These are phyloP conservation scores for Stropharia rugosoannulata DNA, from an alignment of 768 basidiomycete species.

Conservation along the genomic window DNA sequence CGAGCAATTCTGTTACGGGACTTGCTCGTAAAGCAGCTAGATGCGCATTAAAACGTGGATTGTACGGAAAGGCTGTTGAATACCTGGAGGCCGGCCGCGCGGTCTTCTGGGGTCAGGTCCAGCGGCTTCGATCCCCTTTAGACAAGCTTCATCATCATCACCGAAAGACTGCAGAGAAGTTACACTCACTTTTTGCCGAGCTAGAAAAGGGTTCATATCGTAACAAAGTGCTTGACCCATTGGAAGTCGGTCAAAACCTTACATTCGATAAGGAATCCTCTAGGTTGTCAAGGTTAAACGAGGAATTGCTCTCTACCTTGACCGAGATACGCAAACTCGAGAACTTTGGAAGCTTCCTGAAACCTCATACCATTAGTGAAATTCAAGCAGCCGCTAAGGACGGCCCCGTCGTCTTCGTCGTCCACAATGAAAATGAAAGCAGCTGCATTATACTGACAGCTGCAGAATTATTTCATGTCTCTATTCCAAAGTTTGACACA, in stretches of 20 bases:
- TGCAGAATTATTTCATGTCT: neutral
- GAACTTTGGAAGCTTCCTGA: constrained; percentile 19
- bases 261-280: no score
- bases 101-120: constrained; percentile 14
- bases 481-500: neutral
- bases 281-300: no score
- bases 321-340: constrained; percentile 11
- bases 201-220: constrained; percentile 1
- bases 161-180: constrained; percentile 3
- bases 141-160: constrained; percentile 1
- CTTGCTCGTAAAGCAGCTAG: no score
- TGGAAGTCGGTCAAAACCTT: neutral
- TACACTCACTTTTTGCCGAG: neutral
- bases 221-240: neutral
- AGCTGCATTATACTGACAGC: no score
- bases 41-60: neutral
- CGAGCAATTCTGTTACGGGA: neutral
- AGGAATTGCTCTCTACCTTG: no score
- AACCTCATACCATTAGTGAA: constrained; percentile 4
- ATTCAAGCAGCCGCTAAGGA: constrained; percentile 1
- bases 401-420: constrained; percentile 9
- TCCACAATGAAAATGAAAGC: neutral
- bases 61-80: constrained; percentile 9
- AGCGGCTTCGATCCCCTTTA: constrained; percentile 12
- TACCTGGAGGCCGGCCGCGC: constrained; percentile 11